Conservation (phyloP, 176 grass and related monocot species). For the Pontederia paniculata region DNA sequence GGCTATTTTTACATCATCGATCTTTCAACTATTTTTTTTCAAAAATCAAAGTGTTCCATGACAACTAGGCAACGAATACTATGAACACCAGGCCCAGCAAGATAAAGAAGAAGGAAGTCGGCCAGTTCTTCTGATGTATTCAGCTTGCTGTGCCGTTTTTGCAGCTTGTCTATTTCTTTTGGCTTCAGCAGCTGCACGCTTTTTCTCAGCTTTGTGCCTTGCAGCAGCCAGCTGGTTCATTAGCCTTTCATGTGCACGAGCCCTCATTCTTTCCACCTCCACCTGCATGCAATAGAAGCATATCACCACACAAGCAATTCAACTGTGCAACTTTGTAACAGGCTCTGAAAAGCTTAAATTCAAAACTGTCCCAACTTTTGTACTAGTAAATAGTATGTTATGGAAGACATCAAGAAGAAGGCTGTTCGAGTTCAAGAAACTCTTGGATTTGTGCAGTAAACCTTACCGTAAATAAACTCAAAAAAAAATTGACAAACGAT, state of each 20-base stretch:
- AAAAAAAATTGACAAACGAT: too few relatives aligned
- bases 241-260: constrained; percentile 48
- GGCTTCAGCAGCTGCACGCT: constrained; percentile 33
- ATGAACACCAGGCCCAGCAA: constrained; percentile 79
- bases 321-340: too few relatives aligned
- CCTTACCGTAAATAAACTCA: too few relatives aligned
- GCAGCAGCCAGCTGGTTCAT: constrained; percentile 61
- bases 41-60: too few relatives aligned
- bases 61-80: background rate
- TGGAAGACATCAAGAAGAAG: too few relatives aligned
- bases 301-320: background rate
- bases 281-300: constrained; percentile 32
- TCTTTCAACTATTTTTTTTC: too few relatives aligned
- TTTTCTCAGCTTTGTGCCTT: constrained; percentile 50
- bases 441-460: too few relatives aligned
- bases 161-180: constrained; percentile 43
- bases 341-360: too few relatives aligned
- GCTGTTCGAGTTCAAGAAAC: too few relatives aligned
- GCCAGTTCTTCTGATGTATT: constrained; percentile 69
- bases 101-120: constrained; percentile 37
- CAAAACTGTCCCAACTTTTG: too few relatives aligned
- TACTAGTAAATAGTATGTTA: too few relatives aligned
- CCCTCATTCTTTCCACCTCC: constrained; percentile 74
- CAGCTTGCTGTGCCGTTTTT: constrained; percentile 45
- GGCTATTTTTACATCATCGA: too few relatives aligned